Base-by-base conservation (phyloP, 805 yeast species). In the Candida gorgasii region DNA sequence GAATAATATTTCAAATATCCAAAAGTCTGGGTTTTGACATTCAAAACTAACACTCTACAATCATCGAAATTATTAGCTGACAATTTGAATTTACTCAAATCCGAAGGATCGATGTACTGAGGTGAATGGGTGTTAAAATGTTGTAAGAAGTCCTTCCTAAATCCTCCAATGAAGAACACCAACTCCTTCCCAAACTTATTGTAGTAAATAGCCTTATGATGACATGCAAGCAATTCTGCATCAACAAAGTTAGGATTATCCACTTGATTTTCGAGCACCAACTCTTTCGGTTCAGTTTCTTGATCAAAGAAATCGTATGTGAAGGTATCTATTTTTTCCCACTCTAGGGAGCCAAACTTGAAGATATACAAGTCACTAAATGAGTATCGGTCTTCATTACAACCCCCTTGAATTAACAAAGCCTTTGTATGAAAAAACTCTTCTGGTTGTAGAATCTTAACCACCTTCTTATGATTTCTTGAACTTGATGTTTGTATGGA, bases 171-270 rank as follows among this genome's bases (percentile, higher is more conserved):
- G 35, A 70, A 67, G 15, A 69, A 57, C 9, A 69, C 53, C 41
- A 60, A 64, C 36, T 63, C 69, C 15, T 58, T 50, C 11, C 61
- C 69, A 18, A 61, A 67, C 16, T 60, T 62, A 33, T 52, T 53
- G 39, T 60, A 63, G 33, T 61, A 59, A 28, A 64, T 50, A 5
- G 70, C 66, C 11, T 61, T 58, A 45, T 70, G 75, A 44, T 69
- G 73, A 49, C 73, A 65, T 5, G 68, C 55, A n/a, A 74, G 47
- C 14, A 70, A 51, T 47, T 70, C 76, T 7, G 75, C 75, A 33
- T 65, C 72, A 12, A 59, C 50, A 8, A 65, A 49, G 17, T 53
- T 42, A 1, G 73, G 64, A 8, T 55, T 40, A 4, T 49, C 52
- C 11, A 60, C 52, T 34, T 58, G 63, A 3, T 52, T 52, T 5